phyloP scores from a whole-genome alignment of 2,329 filamentous ascomycete genomes.

The Acephala macrosclerotiorum region DNA sequence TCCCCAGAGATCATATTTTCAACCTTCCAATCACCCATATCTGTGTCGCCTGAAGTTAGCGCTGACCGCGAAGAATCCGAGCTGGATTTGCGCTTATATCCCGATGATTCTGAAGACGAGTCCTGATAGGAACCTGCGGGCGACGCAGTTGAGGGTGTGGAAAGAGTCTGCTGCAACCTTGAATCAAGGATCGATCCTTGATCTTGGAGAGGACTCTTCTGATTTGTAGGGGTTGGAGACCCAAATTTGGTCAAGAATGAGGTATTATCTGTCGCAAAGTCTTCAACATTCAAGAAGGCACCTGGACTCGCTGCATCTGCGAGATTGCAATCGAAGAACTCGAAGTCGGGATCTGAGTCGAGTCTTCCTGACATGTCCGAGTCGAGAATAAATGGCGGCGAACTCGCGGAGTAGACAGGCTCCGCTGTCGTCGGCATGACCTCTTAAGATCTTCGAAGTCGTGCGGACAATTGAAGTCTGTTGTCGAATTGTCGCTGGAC shows the following conservation, averaged over 20 bases:
- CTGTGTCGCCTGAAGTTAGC: conserved; percentile 47
- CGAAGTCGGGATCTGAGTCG: conserved; percentile 46
- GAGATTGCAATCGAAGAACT: conserved; percentile 47
- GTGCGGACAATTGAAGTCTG: conserved; percentile 5
- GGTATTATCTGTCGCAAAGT: conserved; percentile 37
- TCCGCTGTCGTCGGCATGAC: conserved; percentile 41
- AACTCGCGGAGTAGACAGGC: conserved; percentile 40
- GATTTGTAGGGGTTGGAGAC: conserved; percentile 35
- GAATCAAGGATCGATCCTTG: conserved; percentile 36
- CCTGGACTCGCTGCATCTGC: conserved; percentile 42
- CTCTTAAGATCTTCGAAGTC: conserved; percentile 21
- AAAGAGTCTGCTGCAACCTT: conserved; percentile 30
- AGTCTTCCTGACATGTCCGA: conserved; percentile 45
- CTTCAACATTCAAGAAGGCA: conserved; percentile 40
- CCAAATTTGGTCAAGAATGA: conserved; percentile 38
- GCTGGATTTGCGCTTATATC: conserved; percentile 56
- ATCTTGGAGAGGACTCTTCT: conserved; percentile 37
- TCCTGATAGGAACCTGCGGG: conserved; percentile 53
- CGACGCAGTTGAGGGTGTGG: conserved; percentile 42
- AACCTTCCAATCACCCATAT: conserved; percentile 53
- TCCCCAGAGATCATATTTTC: conserved; percentile 47
- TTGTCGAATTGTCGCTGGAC: not conserved
- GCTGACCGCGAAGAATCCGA: conserved; percentile 55
- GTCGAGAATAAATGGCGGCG: conserved; percentile 46
- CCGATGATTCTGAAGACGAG: conserved; percentile 60